Evolutionary conservation across 768 basidiomycete species (phyloP).

Genomic region (Kwoniella sp.): DNA sequence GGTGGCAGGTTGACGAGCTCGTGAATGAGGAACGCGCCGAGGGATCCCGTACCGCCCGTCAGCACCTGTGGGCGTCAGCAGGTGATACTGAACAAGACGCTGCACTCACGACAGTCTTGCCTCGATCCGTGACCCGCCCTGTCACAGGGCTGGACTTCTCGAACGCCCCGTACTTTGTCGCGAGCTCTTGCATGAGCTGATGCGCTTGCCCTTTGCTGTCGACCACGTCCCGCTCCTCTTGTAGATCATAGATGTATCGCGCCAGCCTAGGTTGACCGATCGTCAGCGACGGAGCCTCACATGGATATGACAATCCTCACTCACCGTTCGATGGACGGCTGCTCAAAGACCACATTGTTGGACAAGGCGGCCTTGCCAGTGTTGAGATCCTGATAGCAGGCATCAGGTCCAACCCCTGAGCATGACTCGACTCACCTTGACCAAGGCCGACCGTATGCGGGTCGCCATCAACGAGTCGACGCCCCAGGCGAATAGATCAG

Average conservation of each 20-base stretch:
- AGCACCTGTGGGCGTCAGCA: slow-evolving; percentile 28
- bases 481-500: slow-evolving; percentile 47
- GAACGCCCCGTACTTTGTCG: slow-evolving; percentile 30
- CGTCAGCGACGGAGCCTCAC: neutral
- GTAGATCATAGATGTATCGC: slow-evolving; percentile 25
- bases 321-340: slow-evolving; percentile 30
- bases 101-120: slow-evolving; percentile 19
- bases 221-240: slow-evolving; percentile 8
- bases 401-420: no score
- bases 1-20: slow-evolving; percentile 7
- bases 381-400: no score
- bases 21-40: slow-evolving; percentile 39
- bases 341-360: slow-evolving; percentile 46
- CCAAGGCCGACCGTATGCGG: slow-evolving; percentile 33
- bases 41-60: slow-evolving; percentile 48
- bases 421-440: slow-evolving; percentile 35
- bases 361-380: slow-evolving; percentile 20
- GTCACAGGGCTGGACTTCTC: no score
- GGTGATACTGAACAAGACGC: neutral
- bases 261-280: slow-evolving; percentile 9
- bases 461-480: slow-evolving; percentile 47
- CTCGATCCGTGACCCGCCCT: no score
- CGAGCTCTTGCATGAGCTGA: slow-evolving; percentile 26
- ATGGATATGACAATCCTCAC: neutral
- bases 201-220: slow-evolving; percentile 1